Base-by-base conservation (phyloP, 345 rosid genomes). In the Moricandia moricandioides region DNA sequence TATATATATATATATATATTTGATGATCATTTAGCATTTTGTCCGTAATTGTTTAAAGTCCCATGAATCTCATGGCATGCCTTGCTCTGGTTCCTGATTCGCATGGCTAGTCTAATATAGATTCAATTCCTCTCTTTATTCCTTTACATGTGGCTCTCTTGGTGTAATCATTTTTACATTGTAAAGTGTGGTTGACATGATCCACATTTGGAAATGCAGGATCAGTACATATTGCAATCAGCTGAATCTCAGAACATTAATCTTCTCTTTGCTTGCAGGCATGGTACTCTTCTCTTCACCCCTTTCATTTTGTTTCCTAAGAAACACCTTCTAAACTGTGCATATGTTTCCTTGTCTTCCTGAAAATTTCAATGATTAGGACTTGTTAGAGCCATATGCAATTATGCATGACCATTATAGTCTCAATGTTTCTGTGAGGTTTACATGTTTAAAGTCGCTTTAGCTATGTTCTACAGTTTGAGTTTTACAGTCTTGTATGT, bases 231-330 rank as follows among this genome's bases (percentile, higher is more conserved):
- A 65, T 73, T 94, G 52, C 52, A 47, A 17, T 47, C 52, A 47
- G 52, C 52, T 47, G 52, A 47, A 47, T 47, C 52, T 47, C 52
- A 47, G 52, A 47, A 47, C 52, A 47, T 47, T 47, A 51, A 80
- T 6, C 98, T 94, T 75, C 98, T 96, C 6, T 94, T 94, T 75
- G 98, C 98, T 74, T 94, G 97, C 88, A 87, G 97, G 88, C 98
- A 94, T 80, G 97, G 97, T 94, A 87, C 78, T 79, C 80, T 69
- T 68, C 83, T 84, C 56, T 65, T 13, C 64, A n/a, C 35, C 26
- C 18, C 77, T 39, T 69, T 4, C 3, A 9, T 40, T 40, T 40
- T 12, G n/a, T 10, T 40, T 40, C n/a, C 47, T 37, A 37, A 37
- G 43, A 37, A 37, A 37, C 12, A 37, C 43, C 45, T 64, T 11